Conservation (phyloP, 305 asterid genomes). For the Plantago rigida region DNA sequence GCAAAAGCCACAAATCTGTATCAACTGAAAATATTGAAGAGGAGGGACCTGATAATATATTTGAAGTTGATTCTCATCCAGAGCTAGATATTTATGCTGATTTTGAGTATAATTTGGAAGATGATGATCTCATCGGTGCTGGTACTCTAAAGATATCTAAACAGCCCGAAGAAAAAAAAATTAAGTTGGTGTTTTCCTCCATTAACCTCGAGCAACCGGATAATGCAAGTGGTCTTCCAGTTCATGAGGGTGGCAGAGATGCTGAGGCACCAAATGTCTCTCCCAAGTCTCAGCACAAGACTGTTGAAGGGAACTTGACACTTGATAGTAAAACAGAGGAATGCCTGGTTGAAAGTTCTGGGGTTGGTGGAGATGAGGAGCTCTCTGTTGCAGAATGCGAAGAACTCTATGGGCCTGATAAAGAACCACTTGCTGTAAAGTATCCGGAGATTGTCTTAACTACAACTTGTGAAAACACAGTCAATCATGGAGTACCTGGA, state of each 20-base stretch:
- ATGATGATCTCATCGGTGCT: constrained; percentile 71
- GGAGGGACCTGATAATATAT: constrained; percentile 59
- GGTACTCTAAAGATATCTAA: constrained; percentile 50
- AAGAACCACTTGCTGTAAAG: constrained; percentile 51
- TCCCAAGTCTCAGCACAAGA: constrained; percentile 28
- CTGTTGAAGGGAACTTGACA: constrained; percentile 27
- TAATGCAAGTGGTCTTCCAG: constrained; percentile 11
- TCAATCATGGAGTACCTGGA: constrained; percentile 24
- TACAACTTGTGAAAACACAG: constrained; percentile 27
- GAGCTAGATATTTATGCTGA: constrained; percentile 90
- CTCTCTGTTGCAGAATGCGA: constrained; percentile 69
- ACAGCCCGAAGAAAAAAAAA: constrained; percentile 49
- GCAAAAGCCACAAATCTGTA: constrained; percentile 28
- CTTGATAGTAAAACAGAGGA: constrained; percentile 27
- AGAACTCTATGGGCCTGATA: constrained; percentile 89
- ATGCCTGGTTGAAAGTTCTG: constrained; percentile 31
- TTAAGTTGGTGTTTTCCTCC: constrained; percentile 68
- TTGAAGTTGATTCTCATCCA: constrained; percentile 58
- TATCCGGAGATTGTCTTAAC: constrained; percentile 42
- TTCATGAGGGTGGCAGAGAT: constrained; percentile 13
- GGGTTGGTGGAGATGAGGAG: constrained; percentile 41
- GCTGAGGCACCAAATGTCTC: constrained; percentile 30
- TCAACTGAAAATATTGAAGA: constrained; percentile 37
- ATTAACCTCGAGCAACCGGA: constrained; percentile 37
- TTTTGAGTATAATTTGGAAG: constrained; percentile 88